Conservation (phyloP, 495 filamentous ascomycete species). For the Trichoderma orchidacearum region DNA sequence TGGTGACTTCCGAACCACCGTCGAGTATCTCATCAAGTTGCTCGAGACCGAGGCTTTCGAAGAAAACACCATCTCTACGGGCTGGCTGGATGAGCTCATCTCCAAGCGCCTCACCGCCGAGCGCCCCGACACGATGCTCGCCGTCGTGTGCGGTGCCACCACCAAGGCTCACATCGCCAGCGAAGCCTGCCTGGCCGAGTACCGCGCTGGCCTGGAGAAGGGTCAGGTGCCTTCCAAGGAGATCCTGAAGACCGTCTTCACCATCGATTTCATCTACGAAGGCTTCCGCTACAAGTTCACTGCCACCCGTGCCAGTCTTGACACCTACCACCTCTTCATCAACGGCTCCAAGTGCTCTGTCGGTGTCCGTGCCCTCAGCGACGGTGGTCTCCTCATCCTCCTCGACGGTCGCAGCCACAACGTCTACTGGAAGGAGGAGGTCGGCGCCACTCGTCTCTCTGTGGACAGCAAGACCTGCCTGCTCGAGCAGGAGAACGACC, state of each 20-base stretch:
- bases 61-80: constrained; percentile 97
- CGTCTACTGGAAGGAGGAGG: constrained; percentile 99
- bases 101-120: constrained; percentile 95
- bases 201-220: constrained; percentile 81
- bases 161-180: constrained; percentile 90
- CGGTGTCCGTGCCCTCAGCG: constrained; percentile 81
- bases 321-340: constrained; percentile 98
- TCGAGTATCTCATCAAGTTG: constrained; percentile 98
- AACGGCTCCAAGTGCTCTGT: constrained; percentile 95
- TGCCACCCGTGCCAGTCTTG: constrained; percentile 78
- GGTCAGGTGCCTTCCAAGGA: constrained; percentile 95
- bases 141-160: constrained; percentile 86
- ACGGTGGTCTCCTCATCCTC: constrained; percentile 88
- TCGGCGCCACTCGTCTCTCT: constrained; percentile 84
- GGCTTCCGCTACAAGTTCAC: constrained; percentile 96
- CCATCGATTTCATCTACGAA: constrained; percentile 98
- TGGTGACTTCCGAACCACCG: constrained; percentile 96
- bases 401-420: constrained; percentile 89
- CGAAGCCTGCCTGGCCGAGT: constrained; percentile 76
- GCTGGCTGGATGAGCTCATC: constrained; percentile 97
- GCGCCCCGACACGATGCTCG: constrained; percentile 81
- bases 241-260: constrained; percentile 94
- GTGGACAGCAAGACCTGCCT: constrained; percentile 97
- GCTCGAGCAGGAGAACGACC: constrained; percentile 97
- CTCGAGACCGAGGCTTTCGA: constrained; percentile 97